Evolutionary conservation across 345 rosid species (phyloP), one percentile per base, ranked within the genome.

Genomic region (Hirschfeldia incana): DNA sequence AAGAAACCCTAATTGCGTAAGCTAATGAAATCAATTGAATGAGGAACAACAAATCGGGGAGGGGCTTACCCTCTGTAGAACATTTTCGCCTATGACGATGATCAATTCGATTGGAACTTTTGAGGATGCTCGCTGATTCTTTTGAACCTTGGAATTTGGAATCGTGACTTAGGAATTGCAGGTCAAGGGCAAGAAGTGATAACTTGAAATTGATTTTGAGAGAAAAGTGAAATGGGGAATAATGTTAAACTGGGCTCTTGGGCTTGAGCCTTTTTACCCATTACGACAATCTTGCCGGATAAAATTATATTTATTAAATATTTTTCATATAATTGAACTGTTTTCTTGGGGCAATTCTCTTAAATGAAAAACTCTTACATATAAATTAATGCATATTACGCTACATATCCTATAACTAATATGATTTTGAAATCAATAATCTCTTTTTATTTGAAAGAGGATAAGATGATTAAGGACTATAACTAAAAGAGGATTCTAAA

Each of bases 51-150:
- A 1, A 70, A 42, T 21, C 34, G 58, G 8, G 16, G 76, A 65
- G 32, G 11, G 17, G 80, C 69, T 75, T 70, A 80, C 83, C 80
- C 83, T 80, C 83, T 80, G 80, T 80, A 80, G 69, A 76, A 76
- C 83, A 80, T 80, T 7, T 27, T 75, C 55, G 58, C 65, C 62
- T 39, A 42, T 8, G 9, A 26, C n/a, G 42, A 80, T 62, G 37
- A 65, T 70, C 68, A 70, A 75, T 30, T 64, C 74, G 73, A 65
- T 7, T 58, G 60, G 68, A 63, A 51, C 2, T 29, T 63, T 74
- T 29, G 67, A 74, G 39, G 70, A 74, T 74, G 42, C 13, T 62
- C 70, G 27, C 6, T 27, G 64, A 51, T n/a, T 49, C n/a, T 46
- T 12, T 46, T 12, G 32, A 72, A 39, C 37, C 61, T 80, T 80